phyloP scores from a whole-genome alignment of 2,329 filamentous ascomycete species.

The Aureobasidium namibiae region DNA sequence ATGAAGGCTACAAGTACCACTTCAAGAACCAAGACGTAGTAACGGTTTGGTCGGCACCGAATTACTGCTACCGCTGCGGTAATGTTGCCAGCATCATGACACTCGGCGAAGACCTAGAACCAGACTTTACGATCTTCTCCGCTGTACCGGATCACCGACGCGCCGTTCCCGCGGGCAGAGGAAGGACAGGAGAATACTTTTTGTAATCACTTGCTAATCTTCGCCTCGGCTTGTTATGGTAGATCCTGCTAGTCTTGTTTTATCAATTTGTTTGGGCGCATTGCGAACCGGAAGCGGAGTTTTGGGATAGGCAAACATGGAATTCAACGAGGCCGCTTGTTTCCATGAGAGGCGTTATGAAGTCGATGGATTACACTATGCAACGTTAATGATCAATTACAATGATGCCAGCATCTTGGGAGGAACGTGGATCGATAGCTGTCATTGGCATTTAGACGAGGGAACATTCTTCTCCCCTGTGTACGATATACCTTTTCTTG shows the following conservation, averaged over 20 bases:
- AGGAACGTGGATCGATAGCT: background rate
- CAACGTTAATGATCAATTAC: background rate
- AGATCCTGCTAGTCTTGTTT: background rate
- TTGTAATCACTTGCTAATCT: constrained; percentile 27
- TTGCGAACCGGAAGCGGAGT: background rate
- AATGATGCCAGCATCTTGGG: background rate
- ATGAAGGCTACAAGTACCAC: constrained; percentile 82
- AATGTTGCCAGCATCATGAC: constrained; percentile 89
- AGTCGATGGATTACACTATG: background rate
- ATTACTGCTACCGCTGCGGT: constrained; percentile 93
- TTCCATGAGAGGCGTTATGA: background rate
- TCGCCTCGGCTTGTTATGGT: background rate
- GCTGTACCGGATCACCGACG: constrained; percentile 81
- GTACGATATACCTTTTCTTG: constrained; percentile 1
- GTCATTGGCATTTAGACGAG: background rate
- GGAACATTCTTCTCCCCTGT: background rate
- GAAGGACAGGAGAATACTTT: constrained; percentile 44
- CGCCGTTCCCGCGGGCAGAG: constrained; percentile 61
- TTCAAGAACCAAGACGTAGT: constrained; percentile 93
- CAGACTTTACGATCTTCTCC: constrained; percentile 86
- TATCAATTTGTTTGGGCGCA: background rate
- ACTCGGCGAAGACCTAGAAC: constrained; percentile 73
- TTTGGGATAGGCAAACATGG: background rate
- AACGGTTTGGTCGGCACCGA: constrained; percentile 79
- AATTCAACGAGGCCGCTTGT: background rate